Percentiles rank a stretch among this genome's conserved stretches.
phyloP scores from a whole-genome alignment of 2,329 filamentous ascomycete genomes.

The Trichoderma lentiforme region DNA sequence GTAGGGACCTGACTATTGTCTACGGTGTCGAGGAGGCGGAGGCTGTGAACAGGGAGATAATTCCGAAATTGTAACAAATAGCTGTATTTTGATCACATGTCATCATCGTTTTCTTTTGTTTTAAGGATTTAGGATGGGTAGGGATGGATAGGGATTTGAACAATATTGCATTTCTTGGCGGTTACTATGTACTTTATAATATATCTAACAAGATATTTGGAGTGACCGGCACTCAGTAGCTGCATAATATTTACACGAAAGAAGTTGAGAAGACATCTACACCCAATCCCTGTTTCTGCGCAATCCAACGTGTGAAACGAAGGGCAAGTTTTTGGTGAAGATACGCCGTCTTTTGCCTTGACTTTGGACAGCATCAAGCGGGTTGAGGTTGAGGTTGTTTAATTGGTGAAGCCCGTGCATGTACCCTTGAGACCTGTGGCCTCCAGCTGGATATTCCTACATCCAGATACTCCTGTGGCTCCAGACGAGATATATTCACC shows the following conservation, averaged over 20 bases:
- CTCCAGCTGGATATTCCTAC: constrained; percentile 26
- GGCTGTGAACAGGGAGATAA: constrained; percentile 21
- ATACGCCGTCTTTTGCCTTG: neutral
- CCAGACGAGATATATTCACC: constrained; percentile 27
- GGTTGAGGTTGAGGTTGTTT: neutral
- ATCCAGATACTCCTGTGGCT: constrained; percentile 22
- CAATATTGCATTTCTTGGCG: neutral
- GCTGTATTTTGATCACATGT: neutral
- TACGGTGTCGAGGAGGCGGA: constrained; percentile 30
- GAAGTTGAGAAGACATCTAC: neutral
- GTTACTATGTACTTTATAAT: neutral
- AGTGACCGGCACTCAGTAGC: neutral
- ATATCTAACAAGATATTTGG: neutral
- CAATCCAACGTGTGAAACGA: too few species aligned
- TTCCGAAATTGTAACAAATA: constrained; percentile 9
- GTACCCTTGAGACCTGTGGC: constrained; percentile 28
- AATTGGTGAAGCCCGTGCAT: constrained; percentile 21
- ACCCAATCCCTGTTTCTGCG: neutral
- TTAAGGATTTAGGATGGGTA: neutral
- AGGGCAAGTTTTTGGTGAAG: neutral
- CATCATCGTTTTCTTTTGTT: neutral
- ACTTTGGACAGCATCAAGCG: neutral
- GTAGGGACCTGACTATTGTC: constrained; percentile 34
- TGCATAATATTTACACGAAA: constrained; percentile 6
- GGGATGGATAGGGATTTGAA: neutral